phyloP scores from a whole-genome alignment of 2,329 filamentous ascomycete species.

The Eurotiales sp. region DNA sequence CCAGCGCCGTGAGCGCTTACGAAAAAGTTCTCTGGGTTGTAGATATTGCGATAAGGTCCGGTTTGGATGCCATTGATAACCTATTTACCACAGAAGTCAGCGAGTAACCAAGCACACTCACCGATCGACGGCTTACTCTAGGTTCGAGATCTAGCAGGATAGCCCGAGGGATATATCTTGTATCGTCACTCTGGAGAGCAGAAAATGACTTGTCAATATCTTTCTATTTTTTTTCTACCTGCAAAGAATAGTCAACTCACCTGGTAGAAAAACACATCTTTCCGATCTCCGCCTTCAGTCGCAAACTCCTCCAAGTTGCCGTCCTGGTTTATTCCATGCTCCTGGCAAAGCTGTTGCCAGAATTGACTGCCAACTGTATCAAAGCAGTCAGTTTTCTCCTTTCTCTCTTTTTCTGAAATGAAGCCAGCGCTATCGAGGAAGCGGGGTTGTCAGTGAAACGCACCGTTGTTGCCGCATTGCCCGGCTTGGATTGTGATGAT shows the following conservation, averaged over 20 bases:
- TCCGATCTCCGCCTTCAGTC: constrained; percentile 93
- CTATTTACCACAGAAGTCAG: constrained; percentile 35
- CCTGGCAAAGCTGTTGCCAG: constrained; percentile 97
- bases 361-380: constrained; percentile 85
- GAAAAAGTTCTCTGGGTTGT: constrained; percentile 99
- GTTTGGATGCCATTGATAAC: constrained; percentile 90
- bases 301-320: constrained; percentile 97
- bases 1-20: constrained; percentile 90
- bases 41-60: constrained; percentile 95
- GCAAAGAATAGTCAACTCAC: constrained; percentile 25
- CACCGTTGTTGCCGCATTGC: constrained; percentile 99
- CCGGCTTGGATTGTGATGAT: constrained; percentile 99
- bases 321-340: constrained; percentile 96
- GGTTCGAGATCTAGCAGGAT: constrained; percentile 95
- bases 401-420: neutral
- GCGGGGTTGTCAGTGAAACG: constrained; percentile 53
- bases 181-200: constrained; percentile 76
- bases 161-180: constrained; percentile 92
- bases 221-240: too few relatives aligned
- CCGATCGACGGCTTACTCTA: constrained; percentile 54
- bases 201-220: neutral
- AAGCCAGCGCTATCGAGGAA: neutral
- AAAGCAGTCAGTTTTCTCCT: neutral
- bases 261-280: constrained; percentile 98
- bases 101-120: neutral